These are phyloP conservation scores for Pisolithus microcarpus DNA, from an alignment of 768 basidiomycete genomes.

Conservation along the genomic window DNA sequence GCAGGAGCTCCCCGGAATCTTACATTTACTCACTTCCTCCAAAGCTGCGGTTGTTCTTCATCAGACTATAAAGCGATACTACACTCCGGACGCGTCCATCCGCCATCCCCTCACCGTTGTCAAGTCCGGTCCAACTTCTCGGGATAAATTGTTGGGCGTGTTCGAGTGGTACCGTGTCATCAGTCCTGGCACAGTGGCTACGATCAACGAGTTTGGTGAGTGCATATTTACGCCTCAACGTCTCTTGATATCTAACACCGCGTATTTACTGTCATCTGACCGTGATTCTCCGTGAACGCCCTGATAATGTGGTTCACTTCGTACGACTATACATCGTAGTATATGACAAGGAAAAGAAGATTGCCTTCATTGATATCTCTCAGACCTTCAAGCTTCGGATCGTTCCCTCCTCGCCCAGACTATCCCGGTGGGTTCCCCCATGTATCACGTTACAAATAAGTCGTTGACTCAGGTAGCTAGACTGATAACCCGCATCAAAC, in stretches of 20 bases:
- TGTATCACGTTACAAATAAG: not conserved
- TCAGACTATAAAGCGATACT: conserved; percentile 40
- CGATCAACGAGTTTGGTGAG: not conserved
- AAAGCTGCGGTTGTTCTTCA: conserved; percentile 44
- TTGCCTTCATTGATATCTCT: not conserved
- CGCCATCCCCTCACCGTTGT: conserved; percentile 47
- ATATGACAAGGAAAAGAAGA: not conserved
- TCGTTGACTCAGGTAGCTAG: conserved; percentile 16
- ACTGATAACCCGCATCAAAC: conserved; percentile 40
- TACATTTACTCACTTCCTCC: conserved; percentile 37
- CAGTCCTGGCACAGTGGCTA: conserved; percentile 31
- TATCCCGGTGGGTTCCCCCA: not conserved
- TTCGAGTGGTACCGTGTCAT: conserved; percentile 63
- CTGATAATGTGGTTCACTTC: too few species aligned
- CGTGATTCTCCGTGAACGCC: too few species aligned
- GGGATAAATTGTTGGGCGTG: conserved; percentile 45
- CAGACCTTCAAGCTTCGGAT: conserved; percentile 19
- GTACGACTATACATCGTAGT: not conserved
- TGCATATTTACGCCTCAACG: too few species aligned
- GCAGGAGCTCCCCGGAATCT: conserved; percentile 39
- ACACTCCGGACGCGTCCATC: conserved; percentile 47
- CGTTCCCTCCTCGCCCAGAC: conserved; percentile 40
- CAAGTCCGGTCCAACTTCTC: conserved; percentile 30
- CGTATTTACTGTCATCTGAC: too few species aligned
- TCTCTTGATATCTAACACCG: too few species aligned